A percentile compares a stretch with the other conserved stretches of the same genome.
These are phyloP conservation scores for Blepharisma undulans DNA, from an alignment of 169 alveolate species.

Conservation along the genomic window DNA sequence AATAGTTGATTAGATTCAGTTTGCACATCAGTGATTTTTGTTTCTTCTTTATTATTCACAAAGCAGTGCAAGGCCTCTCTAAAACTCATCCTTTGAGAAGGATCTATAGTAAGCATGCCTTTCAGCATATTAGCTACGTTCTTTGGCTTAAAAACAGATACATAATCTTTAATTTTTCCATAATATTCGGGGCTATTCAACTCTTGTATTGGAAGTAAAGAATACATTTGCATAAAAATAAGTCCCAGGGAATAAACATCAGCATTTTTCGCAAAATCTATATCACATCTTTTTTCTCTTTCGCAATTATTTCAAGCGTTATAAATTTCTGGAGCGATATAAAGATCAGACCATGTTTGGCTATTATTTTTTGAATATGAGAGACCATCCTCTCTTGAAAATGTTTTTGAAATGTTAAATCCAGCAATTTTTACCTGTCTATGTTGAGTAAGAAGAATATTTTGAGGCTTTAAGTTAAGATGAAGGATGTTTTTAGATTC, in stretches of 20 bases:
- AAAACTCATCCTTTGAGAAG: background rate
- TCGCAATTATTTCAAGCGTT: background rate
- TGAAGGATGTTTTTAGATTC: slow-evolving; percentile 53
- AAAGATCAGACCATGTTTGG: background rate
- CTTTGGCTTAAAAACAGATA: background rate
- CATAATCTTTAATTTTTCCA: background rate
- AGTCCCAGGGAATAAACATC: background rate
- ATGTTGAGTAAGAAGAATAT: slow-evolving; percentile 51
- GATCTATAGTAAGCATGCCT: background rate
- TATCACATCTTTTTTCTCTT: background rate
- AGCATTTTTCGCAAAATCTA: background rate
- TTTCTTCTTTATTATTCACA: background rate
- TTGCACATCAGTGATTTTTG: background rate
- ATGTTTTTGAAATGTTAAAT: slow-evolving; percentile 42
- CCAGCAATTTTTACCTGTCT: slow-evolving; percentile 65
- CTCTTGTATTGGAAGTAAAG: background rate
- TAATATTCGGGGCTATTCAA: background rate
- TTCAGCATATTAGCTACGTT: background rate
- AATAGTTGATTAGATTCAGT: background rate
- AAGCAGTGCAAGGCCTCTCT: no score
- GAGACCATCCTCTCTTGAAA: background rate
- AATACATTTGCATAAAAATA: background rate
- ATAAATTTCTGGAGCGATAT: background rate
- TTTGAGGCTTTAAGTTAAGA: slow-evolving; percentile 73
- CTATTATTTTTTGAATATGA: background rate